Evolutionary conservation across 495 filamentous ascomycete genomes (phyloP).

Genomic region (Aspergillus panamensis): DNA sequence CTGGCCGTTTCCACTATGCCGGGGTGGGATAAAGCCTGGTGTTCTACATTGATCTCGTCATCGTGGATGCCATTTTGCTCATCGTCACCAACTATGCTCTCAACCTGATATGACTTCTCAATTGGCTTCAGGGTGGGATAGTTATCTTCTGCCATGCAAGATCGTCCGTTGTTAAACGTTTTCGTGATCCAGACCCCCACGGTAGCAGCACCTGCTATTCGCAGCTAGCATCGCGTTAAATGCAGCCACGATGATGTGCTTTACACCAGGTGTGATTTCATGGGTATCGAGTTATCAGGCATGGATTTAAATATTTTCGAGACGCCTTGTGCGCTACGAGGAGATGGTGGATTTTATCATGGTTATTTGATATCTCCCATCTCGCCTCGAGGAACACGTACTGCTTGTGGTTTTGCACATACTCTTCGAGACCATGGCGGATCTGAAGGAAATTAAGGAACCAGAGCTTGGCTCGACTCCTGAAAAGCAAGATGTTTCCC

Average conservation of each 20-base stretch:
- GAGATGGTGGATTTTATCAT: background rate
- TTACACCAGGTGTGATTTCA: conserved; percentile 6
- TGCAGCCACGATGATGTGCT: conserved; percentile 19
- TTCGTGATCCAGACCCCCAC: conserved; percentile 10
- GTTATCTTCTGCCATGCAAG: conserved; percentile 4
- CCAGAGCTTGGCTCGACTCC: background rate
- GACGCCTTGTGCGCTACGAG: background rate
- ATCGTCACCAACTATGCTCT: conserved; percentile 14
- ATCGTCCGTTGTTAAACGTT: conserved; percentile 3
- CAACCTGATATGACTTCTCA: background rate
- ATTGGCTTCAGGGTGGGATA: background rate
- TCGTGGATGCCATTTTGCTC: conserved; percentile 23
- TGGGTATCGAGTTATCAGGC: background rate
- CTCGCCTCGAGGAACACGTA: background rate
- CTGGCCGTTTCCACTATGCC: background rate
- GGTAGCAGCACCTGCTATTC: conserved; percentile 12
- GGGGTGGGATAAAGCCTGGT: background rate
- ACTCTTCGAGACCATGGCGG: conserved; percentile 2
- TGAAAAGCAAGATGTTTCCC: conserved; percentile 7
- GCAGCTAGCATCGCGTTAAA: conserved; percentile 17
- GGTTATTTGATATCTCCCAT: background rate
- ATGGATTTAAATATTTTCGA: conserved; percentile 5
- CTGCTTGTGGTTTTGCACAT: background rate
- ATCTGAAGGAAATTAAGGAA: conserved; percentile 8
- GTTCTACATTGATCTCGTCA: conserved; percentile 15